phyloP scores from a whole-genome alignment of 495 filamentous ascomycete species.

The Talaromyces wortmannii region DNA sequence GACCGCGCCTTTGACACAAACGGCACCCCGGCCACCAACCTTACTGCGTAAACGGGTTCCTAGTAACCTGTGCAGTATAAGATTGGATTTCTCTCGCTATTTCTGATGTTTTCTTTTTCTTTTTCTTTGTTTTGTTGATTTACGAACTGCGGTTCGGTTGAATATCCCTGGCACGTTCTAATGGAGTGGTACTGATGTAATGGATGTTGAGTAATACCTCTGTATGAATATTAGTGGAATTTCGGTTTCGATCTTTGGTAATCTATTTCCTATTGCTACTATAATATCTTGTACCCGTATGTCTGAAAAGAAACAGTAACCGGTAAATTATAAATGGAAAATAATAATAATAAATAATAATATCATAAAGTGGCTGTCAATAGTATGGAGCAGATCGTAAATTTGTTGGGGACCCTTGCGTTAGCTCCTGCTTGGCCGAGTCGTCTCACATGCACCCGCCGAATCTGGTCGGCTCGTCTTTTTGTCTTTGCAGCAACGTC shows the following conservation, averaged over 20 bases:
- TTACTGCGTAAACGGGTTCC: not conserved
- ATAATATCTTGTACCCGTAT: too few relatives aligned
- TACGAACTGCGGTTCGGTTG: not conserved
- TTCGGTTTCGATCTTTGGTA: not conserved
- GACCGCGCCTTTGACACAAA: constrained; percentile 43
- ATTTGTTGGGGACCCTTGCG: not conserved
- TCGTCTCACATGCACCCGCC: too few relatives aligned
- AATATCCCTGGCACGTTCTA: not conserved
- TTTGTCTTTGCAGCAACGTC: not conserved
- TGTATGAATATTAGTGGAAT: not conserved
- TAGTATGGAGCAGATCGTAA: too few relatives aligned
- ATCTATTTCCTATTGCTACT: not conserved
- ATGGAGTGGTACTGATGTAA: not conserved
- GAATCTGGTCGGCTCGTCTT: not conserved
- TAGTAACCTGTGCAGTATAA: too few relatives aligned
- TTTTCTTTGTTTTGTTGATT: not conserved
- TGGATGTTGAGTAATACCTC: not conserved
- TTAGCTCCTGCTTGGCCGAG: not conserved
- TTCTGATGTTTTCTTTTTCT: not conserved
- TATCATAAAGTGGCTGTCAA: too few relatives aligned
- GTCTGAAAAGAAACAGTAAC: too few relatives aligned
- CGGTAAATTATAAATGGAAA: too few relatives aligned
- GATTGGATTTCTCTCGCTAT: too few relatives aligned
- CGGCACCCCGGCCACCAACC: constrained; percentile 9
- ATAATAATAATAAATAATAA: too few relatives aligned